A percentile compares a stretch with the other conserved stretches of the same genome.
phyloP scores from a whole-genome alignment of 169 alveolate genomes.

The Cyclospora cayetanensis region DNA sequence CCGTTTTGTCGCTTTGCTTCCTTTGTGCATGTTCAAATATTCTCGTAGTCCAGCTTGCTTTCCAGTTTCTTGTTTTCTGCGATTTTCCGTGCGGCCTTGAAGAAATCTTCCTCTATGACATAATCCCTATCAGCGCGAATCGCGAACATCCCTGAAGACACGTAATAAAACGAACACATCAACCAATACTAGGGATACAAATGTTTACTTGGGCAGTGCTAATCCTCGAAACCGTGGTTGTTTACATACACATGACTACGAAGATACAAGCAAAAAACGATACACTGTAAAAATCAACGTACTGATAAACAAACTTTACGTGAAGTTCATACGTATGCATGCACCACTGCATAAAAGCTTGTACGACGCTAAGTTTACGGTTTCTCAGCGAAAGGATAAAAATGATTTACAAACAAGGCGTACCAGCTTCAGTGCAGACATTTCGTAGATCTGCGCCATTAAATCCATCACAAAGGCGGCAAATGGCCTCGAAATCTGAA shows the following conservation, averaged over 20 bases:
- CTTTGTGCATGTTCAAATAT: slow-evolving; percentile 72
- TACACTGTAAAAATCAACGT: no score
- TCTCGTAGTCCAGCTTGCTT: slow-evolving; percentile 94
- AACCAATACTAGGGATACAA: no score
- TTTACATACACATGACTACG: no score
- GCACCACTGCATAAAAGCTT: no score
- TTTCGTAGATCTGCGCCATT: slow-evolving; percentile 99
- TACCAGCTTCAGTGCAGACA: slow-evolving; percentile 99
- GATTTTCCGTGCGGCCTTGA: slow-evolving; percentile 97
- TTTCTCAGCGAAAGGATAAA: no score
- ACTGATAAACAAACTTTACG: no score
- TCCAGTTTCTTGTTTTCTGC: slow-evolving; percentile 97
- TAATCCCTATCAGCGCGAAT: slow-evolving; percentile 98
- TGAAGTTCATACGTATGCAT: no score
- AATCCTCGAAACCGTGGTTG: no score
- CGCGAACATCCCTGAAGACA: slow-evolving; percentile 94
- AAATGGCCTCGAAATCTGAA: slow-evolving; percentile 92
- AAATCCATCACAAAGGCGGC: slow-evolving; percentile 97
- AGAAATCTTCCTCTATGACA: slow-evolving; percentile 98
- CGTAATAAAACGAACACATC: background rate
- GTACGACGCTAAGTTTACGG: no score
- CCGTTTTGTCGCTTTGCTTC: background rate
- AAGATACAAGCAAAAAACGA: no score
- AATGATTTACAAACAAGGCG: no score
- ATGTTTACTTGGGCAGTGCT: no score